Percentiles rank a stretch among this genome's conserved stretches.
Evolutionary conservation across 768 basidiomycete species (phyloP).

Genomic region (Trametes cinnabarina): DNA sequence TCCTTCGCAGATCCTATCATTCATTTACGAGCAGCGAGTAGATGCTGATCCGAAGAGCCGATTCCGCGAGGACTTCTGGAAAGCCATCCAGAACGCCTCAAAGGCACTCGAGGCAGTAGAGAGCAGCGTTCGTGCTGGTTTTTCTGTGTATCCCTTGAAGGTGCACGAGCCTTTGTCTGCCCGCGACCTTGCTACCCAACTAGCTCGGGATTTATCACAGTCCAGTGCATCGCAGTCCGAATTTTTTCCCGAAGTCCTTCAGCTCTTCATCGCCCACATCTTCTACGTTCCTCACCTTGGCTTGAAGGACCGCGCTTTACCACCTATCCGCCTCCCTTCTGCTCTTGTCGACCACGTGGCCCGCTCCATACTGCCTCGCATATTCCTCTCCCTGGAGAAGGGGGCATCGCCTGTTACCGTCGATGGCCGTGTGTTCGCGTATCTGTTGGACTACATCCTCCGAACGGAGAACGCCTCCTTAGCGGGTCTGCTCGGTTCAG

Average conservation of each 20-base stretch:
- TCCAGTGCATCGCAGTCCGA: neutral
- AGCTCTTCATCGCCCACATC: conserved; percentile 39
- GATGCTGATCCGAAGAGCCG: conserved; percentile 18
- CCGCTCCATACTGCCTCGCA: conserved; percentile 39
- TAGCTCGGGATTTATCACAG: neutral
- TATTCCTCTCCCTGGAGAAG: conserved; percentile 35
- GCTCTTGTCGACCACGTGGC: conserved; percentile 34
- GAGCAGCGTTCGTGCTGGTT: neutral
- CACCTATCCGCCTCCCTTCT: neutral
- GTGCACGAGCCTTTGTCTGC: neutral
- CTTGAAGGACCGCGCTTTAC: conserved; percentile 40
- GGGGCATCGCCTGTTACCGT: conserved; percentile 37
- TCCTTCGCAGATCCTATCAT: conserved; percentile 50
- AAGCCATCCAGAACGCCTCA: conserved; percentile 15
- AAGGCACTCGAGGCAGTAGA: conserved; percentile 16
- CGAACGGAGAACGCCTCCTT: conserved; percentile 22
- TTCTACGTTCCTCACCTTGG: conserved; percentile 39
- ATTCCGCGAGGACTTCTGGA: conserved; percentile 18
- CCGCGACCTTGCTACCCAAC: neutral
- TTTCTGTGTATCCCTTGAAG: neutral
- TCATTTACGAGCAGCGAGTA: conserved; percentile 44
- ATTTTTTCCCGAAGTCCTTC: conserved; percentile 28
- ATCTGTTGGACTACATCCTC: conserved; percentile 41
- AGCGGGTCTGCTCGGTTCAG: conserved; percentile 30
- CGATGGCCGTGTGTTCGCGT: conserved; percentile 52